Conservation (phyloP, 2,329 filamentous ascomycete genomes). For the Hortaea werneckii region DNA sequence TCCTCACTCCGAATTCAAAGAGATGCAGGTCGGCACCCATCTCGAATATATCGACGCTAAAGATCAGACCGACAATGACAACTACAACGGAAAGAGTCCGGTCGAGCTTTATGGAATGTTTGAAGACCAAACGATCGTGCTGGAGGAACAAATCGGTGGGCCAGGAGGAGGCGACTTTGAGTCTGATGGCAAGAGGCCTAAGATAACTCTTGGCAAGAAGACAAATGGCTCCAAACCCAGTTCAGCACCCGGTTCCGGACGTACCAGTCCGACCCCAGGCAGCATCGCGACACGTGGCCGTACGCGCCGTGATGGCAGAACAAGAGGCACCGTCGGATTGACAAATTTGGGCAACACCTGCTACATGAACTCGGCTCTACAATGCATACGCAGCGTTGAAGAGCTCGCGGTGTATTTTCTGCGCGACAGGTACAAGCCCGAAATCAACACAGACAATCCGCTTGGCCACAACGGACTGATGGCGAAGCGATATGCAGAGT, state of each 20-base stretch:
- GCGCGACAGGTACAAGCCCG: slow-evolving; percentile 56
- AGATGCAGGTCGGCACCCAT: slow-evolving; percentile 52
- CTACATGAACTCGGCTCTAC: slow-evolving; percentile 97
- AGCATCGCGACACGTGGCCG: slow-evolving; percentile 61
- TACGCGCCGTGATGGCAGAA: slow-evolving; percentile 56
- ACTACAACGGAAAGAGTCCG: slow-evolving; percentile 65
- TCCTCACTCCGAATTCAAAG: slow-evolving; percentile 52
- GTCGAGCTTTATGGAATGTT: slow-evolving; percentile 58
- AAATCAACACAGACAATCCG: slow-evolving; percentile 78
- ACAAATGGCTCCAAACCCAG: slow-evolving; percentile 27
- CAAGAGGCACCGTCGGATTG: slow-evolving; percentile 69
- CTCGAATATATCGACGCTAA: slow-evolving; percentile 53
- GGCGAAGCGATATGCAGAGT: slow-evolving; percentile 68
- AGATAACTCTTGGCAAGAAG: slow-evolving; percentile 34
- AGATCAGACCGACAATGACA: slow-evolving; percentile 62
- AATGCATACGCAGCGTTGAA: slow-evolving; percentile 87
- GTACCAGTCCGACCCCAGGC: slow-evolving; percentile 55
- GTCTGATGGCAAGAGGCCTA: slow-evolving; percentile 35
- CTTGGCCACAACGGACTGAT: slow-evolving; percentile 78
- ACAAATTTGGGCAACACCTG: slow-evolving; percentile 93
- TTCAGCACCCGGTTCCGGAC: slow-evolving; percentile 42
- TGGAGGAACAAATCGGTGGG: slow-evolving; percentile 64
- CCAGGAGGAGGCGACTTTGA: slow-evolving; percentile 45
- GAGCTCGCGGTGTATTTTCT: slow-evolving; percentile 91
- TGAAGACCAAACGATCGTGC: slow-evolving; percentile 65